Evolutionary conservation across 2,329 filamentous ascomycete species (phyloP).

Genomic region (Colletotrichum lentis): DNA sequence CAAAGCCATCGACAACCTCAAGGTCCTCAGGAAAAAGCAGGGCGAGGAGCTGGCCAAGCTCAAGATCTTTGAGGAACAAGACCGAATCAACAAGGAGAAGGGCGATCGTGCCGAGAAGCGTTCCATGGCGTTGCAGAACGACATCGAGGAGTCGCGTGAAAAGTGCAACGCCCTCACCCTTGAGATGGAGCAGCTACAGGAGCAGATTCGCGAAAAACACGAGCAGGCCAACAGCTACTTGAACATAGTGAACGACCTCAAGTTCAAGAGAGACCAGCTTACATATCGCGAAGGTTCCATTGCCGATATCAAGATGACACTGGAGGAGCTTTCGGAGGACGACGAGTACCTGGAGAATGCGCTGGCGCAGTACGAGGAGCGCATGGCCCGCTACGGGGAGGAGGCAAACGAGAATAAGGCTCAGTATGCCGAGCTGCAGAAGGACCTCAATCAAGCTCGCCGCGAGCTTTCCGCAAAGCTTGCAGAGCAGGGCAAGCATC

Average conservation of each 20-base stretch:
- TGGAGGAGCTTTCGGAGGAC: constrained; percentile 80
- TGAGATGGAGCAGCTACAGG: constrained; percentile 68
- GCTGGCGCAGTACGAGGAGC: constrained; percentile 79
- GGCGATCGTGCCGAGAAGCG: constrained; percentile 76
- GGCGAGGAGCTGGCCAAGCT: constrained; percentile 76
- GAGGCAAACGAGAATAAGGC: constrained; percentile 70
- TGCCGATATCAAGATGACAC: constrained; percentile 72
- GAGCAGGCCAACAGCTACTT: constrained; percentile 77
- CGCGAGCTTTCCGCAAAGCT: constrained; percentile 61
- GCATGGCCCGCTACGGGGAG: constrained; percentile 70
- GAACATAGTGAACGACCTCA: constrained; percentile 76
- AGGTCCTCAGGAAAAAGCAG: constrained; percentile 82
- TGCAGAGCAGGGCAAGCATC: constrained; percentile 76
- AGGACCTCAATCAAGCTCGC: constrained; percentile 55
- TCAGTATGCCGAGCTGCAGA: constrained; percentile 72
- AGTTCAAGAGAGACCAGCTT: constrained; percentile 78
- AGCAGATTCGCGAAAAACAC: constrained; percentile 71
- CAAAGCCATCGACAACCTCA: constrained; percentile 96
- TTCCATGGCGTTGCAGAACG: constrained; percentile 68
- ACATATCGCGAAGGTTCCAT: constrained; percentile 75
- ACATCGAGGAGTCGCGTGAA: constrained; percentile 69
- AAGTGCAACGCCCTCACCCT: constrained; percentile 66
- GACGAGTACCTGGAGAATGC: constrained; percentile 78
- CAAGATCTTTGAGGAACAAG: constrained; percentile 77
- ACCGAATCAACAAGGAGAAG: constrained; percentile 84